Base-by-base conservation (phyloP, 768 basidiomycete genomes). In the Mycena rebaudengoi region DNA sequence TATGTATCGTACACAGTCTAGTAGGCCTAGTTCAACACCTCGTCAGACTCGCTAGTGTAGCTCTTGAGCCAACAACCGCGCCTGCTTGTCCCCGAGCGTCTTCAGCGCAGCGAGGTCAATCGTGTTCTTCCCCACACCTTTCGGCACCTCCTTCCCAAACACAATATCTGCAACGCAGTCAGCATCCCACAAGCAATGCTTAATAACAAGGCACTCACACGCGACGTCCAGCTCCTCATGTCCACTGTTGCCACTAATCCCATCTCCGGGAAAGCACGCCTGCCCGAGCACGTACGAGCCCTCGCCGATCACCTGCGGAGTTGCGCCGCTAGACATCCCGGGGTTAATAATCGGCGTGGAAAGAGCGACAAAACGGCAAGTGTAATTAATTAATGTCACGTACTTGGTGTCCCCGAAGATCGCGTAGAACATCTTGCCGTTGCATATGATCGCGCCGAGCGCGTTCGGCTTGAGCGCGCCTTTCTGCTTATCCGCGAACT, bases 401-500 rank as follows among this genome's bases (percentile, higher is more conserved):
- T 18, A 70, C 71, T 70, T 58, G 44, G 59, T 57, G 50, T 73
- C 71, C 7, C 70, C 71, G 35, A 66, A 67, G 21, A 73, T 73
- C 12, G 61, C 70, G 52, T 73, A 73, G 23, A 68, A 69, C 70
- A 73, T 73, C 57, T 71, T 68, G 14, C 60, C 64, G 25, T 62
- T 56, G 45, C 71, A 73, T 29, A 73, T 67, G 29, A 73, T 62
- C 2, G 70, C 70, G 8, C 68, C 70, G 4, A 73, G 54, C 21
- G 69, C 68, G 69, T 71, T 70, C 30, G 45, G n/a, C 14, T 53
- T 59, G 20, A 69, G 29, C 13, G 59, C 33, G 12, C 63, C 30
- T n/a, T 28, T 41, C 44, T 52, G 20, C 20, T 48, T 26, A 7
- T 59, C 30, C 23, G 64, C 51, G 40, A 73, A 73, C 4, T 23